These are phyloP conservation scores for Saccharomyces hybrid DNA, from an alignment of 1,139 yeast species.

Conservation along the genomic window DNA sequence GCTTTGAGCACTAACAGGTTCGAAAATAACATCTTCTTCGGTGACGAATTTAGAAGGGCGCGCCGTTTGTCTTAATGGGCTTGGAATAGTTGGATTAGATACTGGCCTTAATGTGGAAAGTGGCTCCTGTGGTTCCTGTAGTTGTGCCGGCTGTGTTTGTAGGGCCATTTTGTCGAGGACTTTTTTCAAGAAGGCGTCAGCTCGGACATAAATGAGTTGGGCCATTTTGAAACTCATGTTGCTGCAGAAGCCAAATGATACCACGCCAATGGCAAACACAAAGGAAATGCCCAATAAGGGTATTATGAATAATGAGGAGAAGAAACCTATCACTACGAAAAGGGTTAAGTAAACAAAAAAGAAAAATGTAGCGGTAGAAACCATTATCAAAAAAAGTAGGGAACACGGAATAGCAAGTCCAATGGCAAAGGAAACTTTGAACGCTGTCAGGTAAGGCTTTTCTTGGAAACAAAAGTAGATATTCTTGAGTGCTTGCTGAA, in stretches of 20 bases:
- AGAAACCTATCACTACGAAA: conserved; percentile 12
- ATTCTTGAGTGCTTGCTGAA: not conserved
- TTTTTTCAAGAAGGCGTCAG: conserved; percentile 9
- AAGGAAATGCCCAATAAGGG: conserved; percentile 18
- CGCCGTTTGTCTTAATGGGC: not conserved
- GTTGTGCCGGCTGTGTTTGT: conserved; percentile 4
- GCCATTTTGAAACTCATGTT: conserved; percentile 15
- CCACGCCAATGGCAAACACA: conserved; percentile 17
- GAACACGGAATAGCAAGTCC: conserved; percentile 6
- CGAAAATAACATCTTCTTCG: conserved; percentile 1
- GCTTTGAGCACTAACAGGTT: conserved; percentile 6
- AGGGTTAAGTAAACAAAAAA: conserved; percentile 14
- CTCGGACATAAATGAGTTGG: conserved; percentile 12
- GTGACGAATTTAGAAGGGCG: not conserved
- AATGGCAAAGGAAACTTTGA: conserved; percentile 3
- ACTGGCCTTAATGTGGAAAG: not conserved
- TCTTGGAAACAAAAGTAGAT: conserved; percentile 3
- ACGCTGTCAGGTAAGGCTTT: conserved; percentile 9
- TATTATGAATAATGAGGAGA: conserved; percentile 14
- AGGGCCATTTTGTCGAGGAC: conserved; percentile 12
- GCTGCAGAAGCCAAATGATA: conserved; percentile 19
- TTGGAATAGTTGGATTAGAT: not conserved
- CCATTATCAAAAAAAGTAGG: conserved; percentile 9
- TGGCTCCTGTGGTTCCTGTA: not conserved
- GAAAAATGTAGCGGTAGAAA: conserved; percentile 10